Evolutionary conservation across 2,329 filamentous ascomycete species (phyloP).

Genomic region (Xylariomycetidae sp.): DNA sequence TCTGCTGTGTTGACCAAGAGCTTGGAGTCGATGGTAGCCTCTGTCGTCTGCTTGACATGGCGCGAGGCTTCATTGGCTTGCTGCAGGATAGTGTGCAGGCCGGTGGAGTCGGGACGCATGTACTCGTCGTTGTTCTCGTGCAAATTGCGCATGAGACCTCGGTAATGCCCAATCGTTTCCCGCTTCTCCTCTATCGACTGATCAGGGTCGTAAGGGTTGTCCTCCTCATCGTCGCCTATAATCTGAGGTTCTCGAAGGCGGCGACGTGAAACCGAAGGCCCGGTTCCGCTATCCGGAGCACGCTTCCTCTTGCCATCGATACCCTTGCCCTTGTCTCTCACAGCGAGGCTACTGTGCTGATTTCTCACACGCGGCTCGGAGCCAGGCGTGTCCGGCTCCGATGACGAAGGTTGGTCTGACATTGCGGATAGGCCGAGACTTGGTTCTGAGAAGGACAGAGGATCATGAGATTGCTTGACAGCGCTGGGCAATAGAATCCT

Average conservation of each 20-base stretch:
- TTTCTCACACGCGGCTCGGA: conserved; percentile 12
- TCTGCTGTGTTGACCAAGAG: conserved; percentile 77
- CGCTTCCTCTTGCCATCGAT: conserved; percentile 25
- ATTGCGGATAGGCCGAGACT: conserved; percentile 12
- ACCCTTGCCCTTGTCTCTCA: conserved; percentile 25
- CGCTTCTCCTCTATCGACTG: conserved; percentile 72
- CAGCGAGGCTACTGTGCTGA: conserved; percentile 19
- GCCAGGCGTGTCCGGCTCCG: conserved; percentile 13
- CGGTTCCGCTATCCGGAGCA: conserved; percentile 22
- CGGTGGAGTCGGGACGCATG: conserved; percentile 57
- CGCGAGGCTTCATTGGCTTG: conserved; percentile 60
- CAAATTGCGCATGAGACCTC: conserved; percentile 55
- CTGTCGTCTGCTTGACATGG: conserved; percentile 77
- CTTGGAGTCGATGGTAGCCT: conserved; percentile 87
- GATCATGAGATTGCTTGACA: no score
- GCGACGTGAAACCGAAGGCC: conserved; percentile 21
- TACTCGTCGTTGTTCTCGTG: conserved; percentile 67
- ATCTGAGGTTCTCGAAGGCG: conserved; percentile 22
- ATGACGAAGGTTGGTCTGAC: conserved; percentile 17
- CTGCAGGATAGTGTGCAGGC: conserved; percentile 59
- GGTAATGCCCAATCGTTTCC: conserved; percentile 60
- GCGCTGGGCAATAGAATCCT: no score
- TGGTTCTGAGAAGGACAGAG: no score
- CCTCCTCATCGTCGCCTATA: conserved; percentile 11
- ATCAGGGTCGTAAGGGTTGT: conserved; percentile 61